phyloP scores from a whole-genome alignment of 2,329 filamentous ascomycete species.

The Akanthomyces muscarius region DNA sequence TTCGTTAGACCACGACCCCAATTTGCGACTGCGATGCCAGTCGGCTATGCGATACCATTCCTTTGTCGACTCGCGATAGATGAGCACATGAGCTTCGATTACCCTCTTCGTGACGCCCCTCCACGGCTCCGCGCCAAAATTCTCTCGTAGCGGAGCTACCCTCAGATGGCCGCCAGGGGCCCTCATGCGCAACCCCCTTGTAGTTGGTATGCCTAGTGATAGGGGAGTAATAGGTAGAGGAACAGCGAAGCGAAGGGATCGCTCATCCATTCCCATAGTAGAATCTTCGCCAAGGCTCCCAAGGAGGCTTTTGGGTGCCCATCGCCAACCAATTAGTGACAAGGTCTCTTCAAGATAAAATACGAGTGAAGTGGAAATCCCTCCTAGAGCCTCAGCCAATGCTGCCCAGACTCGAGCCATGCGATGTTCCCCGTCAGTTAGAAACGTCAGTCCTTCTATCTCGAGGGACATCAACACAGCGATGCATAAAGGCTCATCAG shows the following conservation, averaged over 20 bases:
- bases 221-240: background rate
- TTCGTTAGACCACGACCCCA: conserved; percentile 20
- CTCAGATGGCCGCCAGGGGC: conserved; percentile 19
- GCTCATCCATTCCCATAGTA: conserved; percentile 20
- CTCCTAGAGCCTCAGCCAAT: conserved; percentile 18
- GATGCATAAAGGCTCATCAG: conserved; percentile 30
- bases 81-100: conserved; percentile 19
- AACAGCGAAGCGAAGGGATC: conserved; percentile 19
- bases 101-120: conserved; percentile 17
- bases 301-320: conserved; percentile 26
- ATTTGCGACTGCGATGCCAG: conserved; percentile 22
- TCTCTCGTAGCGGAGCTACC: conserved; percentile 1
- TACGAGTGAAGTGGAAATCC: conserved; percentile 23
- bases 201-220: conserved; percentile 19
- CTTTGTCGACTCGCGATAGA: conserved; percentile 16
- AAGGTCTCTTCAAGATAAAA: conserved; percentile 25
- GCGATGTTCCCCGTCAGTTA: conserved; percentile 18
- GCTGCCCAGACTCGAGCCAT: conserved; percentile 26
- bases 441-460: conserved; percentile 19
- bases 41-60: conserved; percentile 22
- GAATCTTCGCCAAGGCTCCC: conserved; percentile 20
- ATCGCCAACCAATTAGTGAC: conserved; percentile 24
- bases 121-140: conserved; percentile 22
- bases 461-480: conserved; percentile 27
- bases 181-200: conserved; percentile 20